These are phyloP conservation scores for Patellaria atrata DNA, from an alignment of 495 filamentous ascomycete species.

Conservation along the genomic window DNA sequence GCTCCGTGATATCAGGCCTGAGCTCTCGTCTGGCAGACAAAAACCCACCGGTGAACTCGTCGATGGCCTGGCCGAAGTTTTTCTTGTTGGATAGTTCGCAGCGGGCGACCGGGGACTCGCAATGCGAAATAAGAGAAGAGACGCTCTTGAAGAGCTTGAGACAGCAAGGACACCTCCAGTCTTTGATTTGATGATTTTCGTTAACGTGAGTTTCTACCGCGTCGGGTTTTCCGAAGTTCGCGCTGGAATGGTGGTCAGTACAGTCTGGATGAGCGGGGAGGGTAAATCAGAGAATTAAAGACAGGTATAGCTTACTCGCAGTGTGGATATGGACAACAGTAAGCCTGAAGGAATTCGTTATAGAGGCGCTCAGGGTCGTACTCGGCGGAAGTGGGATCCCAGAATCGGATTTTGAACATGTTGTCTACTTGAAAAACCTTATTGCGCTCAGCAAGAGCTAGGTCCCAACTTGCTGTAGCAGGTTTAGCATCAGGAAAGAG, in stretches of 20 bases:
- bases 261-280: background rate
- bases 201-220: conserved; percentile 21
- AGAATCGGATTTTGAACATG: conserved; percentile 22
- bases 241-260: conserved; percentile 10
- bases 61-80: conserved; percentile 30
- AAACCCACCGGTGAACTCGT: conserved; percentile 37
- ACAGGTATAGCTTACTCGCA: conserved; percentile 21
- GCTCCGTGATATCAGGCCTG: conserved; percentile 8
- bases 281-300: background rate
- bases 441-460: conserved; percentile 6
- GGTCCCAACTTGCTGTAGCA: conserved; percentile 3
- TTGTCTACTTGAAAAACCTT: conserved; percentile 12
- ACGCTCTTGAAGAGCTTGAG: conserved; percentile 31
- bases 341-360: conserved; percentile 12
- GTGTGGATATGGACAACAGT: conserved; percentile 22
- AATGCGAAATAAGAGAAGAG: conserved; percentile 34
- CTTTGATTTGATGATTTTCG: conserved; percentile 12
- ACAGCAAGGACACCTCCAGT: conserved; percentile 29
- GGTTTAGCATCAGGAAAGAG: conserved; percentile 19
- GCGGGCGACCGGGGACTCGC: conserved; percentile 30
- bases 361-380: conserved; percentile 23
- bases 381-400: conserved; percentile 19
- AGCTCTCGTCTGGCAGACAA: conserved; percentile 12
- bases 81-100: conserved; percentile 31
- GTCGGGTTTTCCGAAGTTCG: conserved; percentile 6